These are phyloP conservation scores for Vanderwaltozyma tropicalis DNA, from an alignment of 805 yeast species.

Conservation along the genomic window DNA sequence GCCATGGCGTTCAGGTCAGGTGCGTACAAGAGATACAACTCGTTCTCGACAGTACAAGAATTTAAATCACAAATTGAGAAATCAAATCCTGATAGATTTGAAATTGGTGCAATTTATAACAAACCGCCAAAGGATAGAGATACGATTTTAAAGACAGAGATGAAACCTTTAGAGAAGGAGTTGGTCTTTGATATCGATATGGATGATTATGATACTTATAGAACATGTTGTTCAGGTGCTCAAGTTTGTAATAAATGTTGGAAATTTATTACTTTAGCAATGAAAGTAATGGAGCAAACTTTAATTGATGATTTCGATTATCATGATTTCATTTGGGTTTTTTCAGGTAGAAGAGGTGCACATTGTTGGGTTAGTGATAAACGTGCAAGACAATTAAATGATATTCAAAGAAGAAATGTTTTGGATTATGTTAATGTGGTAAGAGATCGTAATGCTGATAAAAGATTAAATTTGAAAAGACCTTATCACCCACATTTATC, in stretches of 20 bases:
- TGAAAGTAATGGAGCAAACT: slow-evolving; percentile 60
- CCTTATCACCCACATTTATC: slow-evolving; percentile 87
- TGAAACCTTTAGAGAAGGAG: slow-evolving; percentile 78
- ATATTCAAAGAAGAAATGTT: slow-evolving; percentile 62
- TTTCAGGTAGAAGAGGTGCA: slow-evolving; percentile 97
- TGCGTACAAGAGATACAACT: slow-evolving; percentile 82
- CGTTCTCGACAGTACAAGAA: slow-evolving; percentile 55
- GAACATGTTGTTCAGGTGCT: slow-evolving; percentile 89
- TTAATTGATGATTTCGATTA: slow-evolving; percentile 85
- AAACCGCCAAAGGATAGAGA: slow-evolving; percentile 83
- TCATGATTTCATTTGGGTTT: slow-evolving; percentile 81
- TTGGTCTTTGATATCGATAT: slow-evolving; percentile 94
- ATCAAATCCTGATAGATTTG: slow-evolving; percentile 82
- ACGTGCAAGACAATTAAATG: slow-evolving; percentile 67
- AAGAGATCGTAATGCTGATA: slow-evolving; percentile 38
- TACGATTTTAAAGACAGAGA: slow-evolving; percentile 58
- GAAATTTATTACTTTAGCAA: slow-evolving; percentile 82
- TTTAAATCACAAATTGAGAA: slow-evolving; percentile 67
- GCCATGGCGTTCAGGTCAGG: slow-evolving; percentile 86
- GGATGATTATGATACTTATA: slow-evolving; percentile 87
- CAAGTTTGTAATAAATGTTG: slow-evolving; percentile 83
- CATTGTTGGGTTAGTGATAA: slow-evolving; percentile 96
- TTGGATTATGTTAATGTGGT: slow-evolving; percentile 77
- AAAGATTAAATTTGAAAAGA: slow-evolving; percentile 46
- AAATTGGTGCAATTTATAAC: slow-evolving; percentile 85